A percentile compares a stretch with the other conserved stretches of the same genome.
Conservation (phyloP, 345 rosid species). For the Eucalyptus guilfoylei region DNA sequence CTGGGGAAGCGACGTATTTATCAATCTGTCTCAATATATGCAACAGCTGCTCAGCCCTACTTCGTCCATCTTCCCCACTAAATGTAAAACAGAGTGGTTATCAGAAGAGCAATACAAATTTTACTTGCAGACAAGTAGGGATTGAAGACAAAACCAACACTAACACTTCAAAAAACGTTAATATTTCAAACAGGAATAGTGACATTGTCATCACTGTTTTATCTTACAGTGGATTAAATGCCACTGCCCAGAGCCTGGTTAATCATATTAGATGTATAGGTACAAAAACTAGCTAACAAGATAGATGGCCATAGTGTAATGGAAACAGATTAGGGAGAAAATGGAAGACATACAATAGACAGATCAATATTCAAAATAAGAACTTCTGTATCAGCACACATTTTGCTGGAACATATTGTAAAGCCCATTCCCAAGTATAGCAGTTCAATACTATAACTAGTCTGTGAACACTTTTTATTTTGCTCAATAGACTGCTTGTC, state of each 20-base stretch:
- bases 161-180: neutral
- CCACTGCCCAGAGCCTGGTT: neutral
- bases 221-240: neutral
- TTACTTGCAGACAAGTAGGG: neutral
- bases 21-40: constrained; percentile 89
- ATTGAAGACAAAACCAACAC: neutral
- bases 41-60: constrained; percentile 92
- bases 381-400: neutral
- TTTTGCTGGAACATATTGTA: neutral
- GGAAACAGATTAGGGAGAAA: neutral
- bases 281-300: neutral
- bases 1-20: constrained; percentile 65
- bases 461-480: neutral
- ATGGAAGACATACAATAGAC: neutral
- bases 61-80: constrained; percentile 99
- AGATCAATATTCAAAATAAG: neutral
- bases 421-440: neutral
- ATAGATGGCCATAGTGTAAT: neutral
- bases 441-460: neutral
- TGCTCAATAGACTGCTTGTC: neutral
- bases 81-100: constrained; percentile 5
- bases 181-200: neutral
- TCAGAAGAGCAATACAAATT: neutral
- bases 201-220: neutral
- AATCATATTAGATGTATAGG: neutral